Conservation (phyloP, 2,329 filamentous ascomycete genomes). For the Pseudophaeomoniella oleicola region DNA sequence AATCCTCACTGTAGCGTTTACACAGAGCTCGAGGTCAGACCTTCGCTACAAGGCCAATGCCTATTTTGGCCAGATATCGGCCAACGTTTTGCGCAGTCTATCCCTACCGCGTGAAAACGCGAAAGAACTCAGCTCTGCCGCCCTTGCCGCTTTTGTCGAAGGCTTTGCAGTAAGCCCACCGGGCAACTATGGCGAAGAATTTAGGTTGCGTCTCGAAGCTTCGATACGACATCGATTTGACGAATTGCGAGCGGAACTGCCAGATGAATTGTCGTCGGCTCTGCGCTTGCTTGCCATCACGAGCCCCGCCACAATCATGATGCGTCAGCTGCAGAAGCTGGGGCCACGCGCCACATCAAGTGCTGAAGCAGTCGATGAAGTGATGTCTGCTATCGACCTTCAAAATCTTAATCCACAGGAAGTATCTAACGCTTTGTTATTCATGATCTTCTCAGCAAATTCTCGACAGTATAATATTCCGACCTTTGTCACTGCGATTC, state of each 20-base stretch:
- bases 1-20: constrained; percentile 76
- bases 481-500: constrained; percentile 47
- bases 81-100: constrained; percentile 60
- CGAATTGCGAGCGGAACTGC: constrained; percentile 33
- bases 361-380: constrained; percentile 52
- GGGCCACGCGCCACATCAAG: constrained; percentile 64
- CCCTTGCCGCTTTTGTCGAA: constrained; percentile 69
- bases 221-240: constrained; percentile 57
- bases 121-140: constrained; percentile 52
- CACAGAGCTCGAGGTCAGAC: constrained; percentile 63
- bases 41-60: constrained; percentile 73
- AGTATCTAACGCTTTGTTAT: constrained; percentile 67
- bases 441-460: constrained; percentile 45
- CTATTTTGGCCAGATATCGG: constrained; percentile 53
- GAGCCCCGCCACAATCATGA: constrained; percentile 30
- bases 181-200: constrained; percentile 67
- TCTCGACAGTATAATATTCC: constrained; percentile 53
- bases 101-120: constrained; percentile 48
- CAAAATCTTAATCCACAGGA: constrained; percentile 66
- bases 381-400: constrained; percentile 39
- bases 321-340: constrained; percentile 53
- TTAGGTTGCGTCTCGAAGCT: constrained; percentile 49
- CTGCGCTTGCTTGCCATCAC: constrained; percentile 30
- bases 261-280: constrained; percentile 26
- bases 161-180: constrained; percentile 78